These are phyloP conservation scores for Malus fusca DNA, from an alignment of 306 rosid species.

Conservation along the genomic window DNA sequence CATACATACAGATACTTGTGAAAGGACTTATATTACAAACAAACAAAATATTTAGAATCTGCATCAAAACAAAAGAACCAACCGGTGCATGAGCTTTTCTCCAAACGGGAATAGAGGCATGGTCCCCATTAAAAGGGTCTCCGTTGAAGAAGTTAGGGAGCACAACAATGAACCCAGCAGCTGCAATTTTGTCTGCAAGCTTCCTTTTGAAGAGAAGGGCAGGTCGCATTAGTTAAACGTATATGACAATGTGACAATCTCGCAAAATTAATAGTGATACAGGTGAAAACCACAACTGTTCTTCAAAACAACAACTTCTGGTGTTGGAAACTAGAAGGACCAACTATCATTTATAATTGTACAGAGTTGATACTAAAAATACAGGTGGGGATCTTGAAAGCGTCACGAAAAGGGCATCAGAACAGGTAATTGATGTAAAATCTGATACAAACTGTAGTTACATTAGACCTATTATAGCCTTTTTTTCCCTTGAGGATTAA, in stretches of 20 bases:
- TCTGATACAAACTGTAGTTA: too few relatives aligned
- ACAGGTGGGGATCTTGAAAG: too few relatives aligned
- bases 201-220: constrained; percentile 33
- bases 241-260: neutral
- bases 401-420: too few relatives aligned
- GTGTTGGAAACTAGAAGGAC: neutral
- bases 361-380: too few relatives aligned
- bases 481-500: neutral
- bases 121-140: constrained; percentile 36
- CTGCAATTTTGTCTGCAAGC: constrained; percentile 53
- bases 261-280: neutral
- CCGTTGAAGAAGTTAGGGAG: constrained; percentile 55
- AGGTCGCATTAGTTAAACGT: neutral
- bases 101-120: constrained; percentile 29
- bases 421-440: too few relatives aligned
- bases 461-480: too few relatives aligned
- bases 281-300: neutral
- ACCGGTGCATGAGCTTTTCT: constrained; percentile 35
- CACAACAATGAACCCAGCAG: constrained; percentile 46
- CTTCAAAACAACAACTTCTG: neutral
- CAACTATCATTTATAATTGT: neutral
- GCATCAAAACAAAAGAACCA: constrained; percentile 11
- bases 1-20: neutral
- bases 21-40: neutral
- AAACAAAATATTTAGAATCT: neutral